Base-by-base conservation (phyloP, 164 flowering plant species). In the Cinnamomum micranthum region DNA sequence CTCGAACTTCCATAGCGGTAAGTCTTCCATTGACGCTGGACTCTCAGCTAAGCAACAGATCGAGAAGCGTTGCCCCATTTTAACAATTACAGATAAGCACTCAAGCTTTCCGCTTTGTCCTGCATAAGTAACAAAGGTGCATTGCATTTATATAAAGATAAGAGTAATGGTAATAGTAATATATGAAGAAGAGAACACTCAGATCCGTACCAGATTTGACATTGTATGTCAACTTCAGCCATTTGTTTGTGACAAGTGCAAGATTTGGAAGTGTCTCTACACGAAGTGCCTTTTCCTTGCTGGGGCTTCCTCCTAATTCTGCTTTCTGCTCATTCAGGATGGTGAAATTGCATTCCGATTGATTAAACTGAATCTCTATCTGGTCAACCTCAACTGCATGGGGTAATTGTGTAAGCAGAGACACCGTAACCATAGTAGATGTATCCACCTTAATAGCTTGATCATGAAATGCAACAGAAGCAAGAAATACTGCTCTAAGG, bases 81-180 rank as follows among this genome's bases (percentile, higher is more conserved):
- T 90, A 66, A 88, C 93, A 76, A 87, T 73, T 25, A 94, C 87
- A 69, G 92, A 90, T 72, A 89, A 33, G 78, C 99, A 96, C 76
- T 96, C 99, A 27, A 94, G 98, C 87, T 94, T 96, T 71, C 99
- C 99, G 79, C 93, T 91, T 84, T 88, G 93, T 69, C 86, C 99
- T 95, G 92, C 73, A 82, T 41, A 35, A 77, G 25, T 69, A 75
- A 84, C 64, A 69, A 60, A 73, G 24, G 22, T 17, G 35, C 58
- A 25, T 63, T 50, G 72, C 4, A 70, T 65, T 68, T 25, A 65
- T 28, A 64, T 24, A 55, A 58, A 28, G 17, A 1, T 68, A 27
- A 23, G 22, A 14, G 25, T 3, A 35, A 60, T 17, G 60, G 6
- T 20, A 67, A 62, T 4, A 79, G 28, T 47, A 68, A 73, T 6